Conservation (phyloP, 495 filamentous ascomycete genomes). For the Aspergillus funiculosus region DNA sequence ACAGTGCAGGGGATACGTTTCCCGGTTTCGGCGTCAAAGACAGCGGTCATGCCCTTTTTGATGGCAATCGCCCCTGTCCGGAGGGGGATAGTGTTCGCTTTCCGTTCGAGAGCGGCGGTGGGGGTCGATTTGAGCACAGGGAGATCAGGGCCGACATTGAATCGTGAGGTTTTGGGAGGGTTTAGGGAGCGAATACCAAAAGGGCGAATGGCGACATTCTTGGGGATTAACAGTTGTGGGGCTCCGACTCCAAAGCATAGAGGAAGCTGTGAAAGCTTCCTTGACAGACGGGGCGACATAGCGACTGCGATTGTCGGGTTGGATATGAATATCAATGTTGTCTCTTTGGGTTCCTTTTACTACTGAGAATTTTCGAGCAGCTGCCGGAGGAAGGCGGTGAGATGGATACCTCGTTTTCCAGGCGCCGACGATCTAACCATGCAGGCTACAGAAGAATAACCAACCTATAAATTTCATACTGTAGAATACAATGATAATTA, state of each 20-base stretch:
- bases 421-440: neutral
- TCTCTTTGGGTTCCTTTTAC: neutral
- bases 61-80: constrained; percentile 76
- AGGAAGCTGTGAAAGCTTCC: constrained; percentile 33
- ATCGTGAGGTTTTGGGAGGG: constrained; percentile 42
- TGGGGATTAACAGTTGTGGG: constrained; percentile 16
- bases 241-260: constrained; percentile 18
- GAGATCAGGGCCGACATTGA: constrained; percentile 40
- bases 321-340: constrained; percentile 18
- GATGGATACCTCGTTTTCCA: neutral
- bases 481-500: too few species aligned
- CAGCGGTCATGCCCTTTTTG: constrained; percentile 93
- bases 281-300: constrained; percentile 36
- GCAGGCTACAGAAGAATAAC: neutral
- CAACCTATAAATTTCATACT: too few species aligned
- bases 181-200: constrained; percentile 49
- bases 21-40: constrained; percentile 72
- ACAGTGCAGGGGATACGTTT: constrained; percentile 81
- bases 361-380: constrained; percentile 21
- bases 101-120: constrained; percentile 74
- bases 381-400: constrained; percentile 11
- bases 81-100: constrained; percentile 65
- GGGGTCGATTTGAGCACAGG: constrained; percentile 62
- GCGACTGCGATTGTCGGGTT: constrained; percentile 11
- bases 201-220: constrained; percentile 23